Evolutionary conservation across 2,329 filamentous ascomycete genomes (phyloP).

Genomic region (Neonectria magnoliae): DNA sequence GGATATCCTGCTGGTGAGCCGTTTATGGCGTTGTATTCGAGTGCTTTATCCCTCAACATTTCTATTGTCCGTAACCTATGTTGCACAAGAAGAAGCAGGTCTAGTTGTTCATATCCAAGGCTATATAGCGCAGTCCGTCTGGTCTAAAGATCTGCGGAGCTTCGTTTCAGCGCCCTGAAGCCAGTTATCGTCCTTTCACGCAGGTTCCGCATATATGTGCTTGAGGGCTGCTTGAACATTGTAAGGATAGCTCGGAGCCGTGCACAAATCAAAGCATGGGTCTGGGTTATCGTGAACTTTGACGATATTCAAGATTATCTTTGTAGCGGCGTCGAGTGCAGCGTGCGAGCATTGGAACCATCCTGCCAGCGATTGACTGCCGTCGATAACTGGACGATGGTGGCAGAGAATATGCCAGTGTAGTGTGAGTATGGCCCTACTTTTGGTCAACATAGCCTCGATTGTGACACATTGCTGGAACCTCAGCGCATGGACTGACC

Average conservation of each 20-base stretch:
- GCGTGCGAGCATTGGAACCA: neutral
- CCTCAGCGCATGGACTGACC: neutral
- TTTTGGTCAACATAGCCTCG: neutral
- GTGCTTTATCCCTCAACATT: too few species aligned
- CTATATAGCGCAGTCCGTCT: neutral
- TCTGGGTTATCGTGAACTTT: neutral
- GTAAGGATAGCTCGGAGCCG: neutral
- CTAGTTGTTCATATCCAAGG: too few species aligned
- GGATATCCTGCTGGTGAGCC: too few species aligned
- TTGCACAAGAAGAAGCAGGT: too few species aligned
- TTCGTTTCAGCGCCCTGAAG: neutral
- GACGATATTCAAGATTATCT: conserved; percentile 7
- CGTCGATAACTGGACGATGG: too few species aligned
- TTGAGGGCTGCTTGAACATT: neutral
- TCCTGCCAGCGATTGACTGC: neutral
- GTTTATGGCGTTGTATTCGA: too few species aligned
- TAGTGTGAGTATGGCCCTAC: conserved; percentile 2
- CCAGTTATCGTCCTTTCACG: neutral
- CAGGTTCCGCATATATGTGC: neutral
- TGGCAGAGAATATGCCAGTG: conserved; percentile 11
- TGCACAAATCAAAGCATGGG: neutral
- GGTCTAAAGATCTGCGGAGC: neutral
- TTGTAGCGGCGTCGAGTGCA: conserved; percentile 4
- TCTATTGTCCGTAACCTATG: too few species aligned
- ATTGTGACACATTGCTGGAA: neutral